phyloP scores from a whole-genome alignment of 228 moss, liverwort and hornwort species.

The Sphagnum fallax region DNA sequence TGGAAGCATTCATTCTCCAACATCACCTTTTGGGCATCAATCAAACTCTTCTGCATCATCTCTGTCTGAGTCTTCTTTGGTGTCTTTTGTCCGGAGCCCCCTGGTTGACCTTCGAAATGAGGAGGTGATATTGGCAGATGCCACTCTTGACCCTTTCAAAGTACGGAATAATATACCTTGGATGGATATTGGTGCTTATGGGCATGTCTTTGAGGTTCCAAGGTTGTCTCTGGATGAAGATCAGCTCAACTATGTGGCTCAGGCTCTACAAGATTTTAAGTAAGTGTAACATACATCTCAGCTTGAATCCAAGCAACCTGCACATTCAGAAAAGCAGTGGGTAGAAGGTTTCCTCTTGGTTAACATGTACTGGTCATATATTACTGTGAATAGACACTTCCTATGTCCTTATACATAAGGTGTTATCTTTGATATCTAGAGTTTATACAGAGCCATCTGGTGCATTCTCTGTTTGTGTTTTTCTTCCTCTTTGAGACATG shows the following conservation, averaged over 20 bases:
- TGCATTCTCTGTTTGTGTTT: background rate
- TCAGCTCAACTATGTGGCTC: conserved; percentile 72
- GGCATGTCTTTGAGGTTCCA: conserved; percentile 54
- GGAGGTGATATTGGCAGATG: conserved; percentile 52
- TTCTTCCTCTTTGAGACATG: background rate
- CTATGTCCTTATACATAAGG: background rate
- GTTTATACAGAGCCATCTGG: too few relatives aligned
- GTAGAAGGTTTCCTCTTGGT: too few relatives aligned
- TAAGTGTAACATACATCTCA: conserved; percentile 5
- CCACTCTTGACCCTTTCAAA: conserved; percentile 64
- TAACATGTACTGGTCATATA: background rate
- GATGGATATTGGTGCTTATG: conserved; percentile 69
- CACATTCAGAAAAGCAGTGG: too few relatives aligned
- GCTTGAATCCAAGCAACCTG: too few relatives aligned
- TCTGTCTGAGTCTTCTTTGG: conserved; percentile 57
- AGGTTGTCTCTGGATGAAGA: conserved; percentile 77
- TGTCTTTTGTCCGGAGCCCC: conserved; percentile 71
- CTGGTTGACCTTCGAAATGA: conserved; percentile 71
- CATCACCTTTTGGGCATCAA: conserved; percentile 50
- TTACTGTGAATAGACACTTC: background rate
- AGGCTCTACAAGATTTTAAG: conserved; percentile 69
- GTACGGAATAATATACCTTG: conserved; percentile 65
- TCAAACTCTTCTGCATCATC: conserved; percentile 46
- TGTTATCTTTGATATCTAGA: background rate
- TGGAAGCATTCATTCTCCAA: conserved; percentile 44